Percentiles rank a stretch among this genome's conserved stretches.
Evolutionary conservation across 768 basidiomycete species (phyloP).

Genomic region (Tricholoma sp.): DNA sequence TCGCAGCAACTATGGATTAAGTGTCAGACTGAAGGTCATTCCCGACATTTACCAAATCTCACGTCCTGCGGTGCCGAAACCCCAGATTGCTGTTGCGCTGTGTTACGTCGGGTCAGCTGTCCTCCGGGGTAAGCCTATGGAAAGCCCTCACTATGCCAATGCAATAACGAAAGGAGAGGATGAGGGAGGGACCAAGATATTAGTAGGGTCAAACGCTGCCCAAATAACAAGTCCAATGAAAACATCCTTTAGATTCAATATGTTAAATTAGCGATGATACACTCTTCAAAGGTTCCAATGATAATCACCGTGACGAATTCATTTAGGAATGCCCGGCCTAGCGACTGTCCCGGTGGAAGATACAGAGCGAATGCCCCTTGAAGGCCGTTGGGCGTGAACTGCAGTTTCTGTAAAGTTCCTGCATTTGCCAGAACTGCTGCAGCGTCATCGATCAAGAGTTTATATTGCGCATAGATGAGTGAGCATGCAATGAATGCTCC

Average conservation of each 20-base stretch:
- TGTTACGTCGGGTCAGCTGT: background rate
- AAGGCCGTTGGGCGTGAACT: constrained; percentile 37
- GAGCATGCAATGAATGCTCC: constrained; percentile 62
- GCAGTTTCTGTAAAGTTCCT: constrained; percentile 18
- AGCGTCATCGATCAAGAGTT: constrained; percentile 35
- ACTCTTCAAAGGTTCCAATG: constrained; percentile 11
- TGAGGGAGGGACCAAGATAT: constrained; percentile 49
- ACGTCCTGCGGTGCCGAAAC: constrained; percentile 50
- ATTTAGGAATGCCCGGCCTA: constrained; percentile 45
- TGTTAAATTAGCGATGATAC: background rate
- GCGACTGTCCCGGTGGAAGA: constrained; percentile 35
- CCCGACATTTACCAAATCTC: constrained; percentile 10
- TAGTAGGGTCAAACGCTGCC: constrained; percentile 53
- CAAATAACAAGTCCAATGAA: constrained; percentile 48
- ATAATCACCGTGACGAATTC: constrained; percentile 46
- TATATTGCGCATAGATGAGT: constrained; percentile 59
- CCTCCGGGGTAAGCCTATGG: background rate
- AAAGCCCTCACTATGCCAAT: constrained; percentile 49
- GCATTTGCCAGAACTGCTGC: constrained; percentile 27
- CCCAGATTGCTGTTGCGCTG: constrained; percentile 60
- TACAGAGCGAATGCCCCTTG: constrained; percentile 53
- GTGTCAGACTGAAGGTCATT: background rate
- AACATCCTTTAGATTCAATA: constrained; percentile 29
- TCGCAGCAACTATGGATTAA: constrained; percentile 44
- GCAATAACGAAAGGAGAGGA: constrained; percentile 48